Conservation (phyloP, 352 stramenopile species). For the Globisporangium paroecandrum region DNA sequence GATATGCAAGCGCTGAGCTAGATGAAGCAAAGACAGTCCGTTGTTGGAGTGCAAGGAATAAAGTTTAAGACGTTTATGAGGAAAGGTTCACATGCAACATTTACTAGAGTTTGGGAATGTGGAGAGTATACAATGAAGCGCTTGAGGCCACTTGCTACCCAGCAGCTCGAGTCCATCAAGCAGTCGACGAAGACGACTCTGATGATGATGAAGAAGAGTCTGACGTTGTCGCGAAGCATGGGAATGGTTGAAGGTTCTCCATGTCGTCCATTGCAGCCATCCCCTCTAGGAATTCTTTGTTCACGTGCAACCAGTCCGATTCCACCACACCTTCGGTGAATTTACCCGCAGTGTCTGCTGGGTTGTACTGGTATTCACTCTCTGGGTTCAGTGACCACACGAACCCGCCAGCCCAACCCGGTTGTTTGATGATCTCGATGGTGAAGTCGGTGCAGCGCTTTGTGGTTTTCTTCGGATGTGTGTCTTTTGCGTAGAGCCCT, state of each 20-base stretch:
- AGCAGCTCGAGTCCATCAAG: neutral
- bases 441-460: conserved; percentile 30
- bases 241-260: conserved; percentile 28
- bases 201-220: neutral
- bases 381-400: conserved; percentile 39
- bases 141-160: neutral
- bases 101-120: neutral
- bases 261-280: conserved; percentile 32
- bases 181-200: neutral
- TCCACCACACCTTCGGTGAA: conserved; percentile 26
- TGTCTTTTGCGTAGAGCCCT: conserved; percentile 28
- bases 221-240: conserved; percentile 27
- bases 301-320: conserved; percentile 25
- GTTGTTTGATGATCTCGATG: conserved; percentile 30
- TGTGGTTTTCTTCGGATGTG: conserved; percentile 29
- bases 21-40: neutral
- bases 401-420: conserved; percentile 31
- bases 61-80: conserved; percentile 7
- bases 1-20: neutral
- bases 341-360: conserved; percentile 22
- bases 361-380: conserved; percentile 40
- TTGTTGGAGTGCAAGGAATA: neutral
- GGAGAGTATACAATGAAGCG: neutral
- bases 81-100: neutral
- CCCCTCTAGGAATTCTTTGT: conserved; percentile 23